Percentiles rank a stretch among this genome's conserved stretches.
Conservation (phyloP, 495 filamentous ascomycete species). For the Sordaria brevicollis region DNA sequence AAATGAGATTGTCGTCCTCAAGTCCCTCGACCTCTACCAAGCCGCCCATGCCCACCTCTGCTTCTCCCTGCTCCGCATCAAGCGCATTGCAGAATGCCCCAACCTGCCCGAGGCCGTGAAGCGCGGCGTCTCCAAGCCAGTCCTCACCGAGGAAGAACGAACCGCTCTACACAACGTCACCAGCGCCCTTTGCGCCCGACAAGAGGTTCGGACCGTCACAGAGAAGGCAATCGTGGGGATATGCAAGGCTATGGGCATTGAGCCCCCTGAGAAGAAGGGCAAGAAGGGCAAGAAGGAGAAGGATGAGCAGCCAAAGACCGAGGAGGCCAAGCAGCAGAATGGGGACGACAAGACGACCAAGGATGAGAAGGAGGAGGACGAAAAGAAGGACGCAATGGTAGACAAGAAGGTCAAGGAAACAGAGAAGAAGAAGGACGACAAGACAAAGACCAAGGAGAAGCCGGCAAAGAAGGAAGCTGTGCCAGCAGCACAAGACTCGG, state of each 20-base stretch:
- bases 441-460: conserved; percentile 11
- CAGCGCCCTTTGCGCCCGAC: conserved; percentile 69
- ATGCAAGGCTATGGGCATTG: conserved; percentile 48
- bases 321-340: conserved; percentile 6
- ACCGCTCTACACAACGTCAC: conserved; percentile 57
- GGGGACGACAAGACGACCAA: neutral
- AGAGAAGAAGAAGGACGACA: conserved; percentile 7
- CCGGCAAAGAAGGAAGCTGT: conserved; percentile 5
- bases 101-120: conserved; percentile 40
- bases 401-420: conserved; percentile 10
- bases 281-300: conserved; percentile 9
- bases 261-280: conserved; percentile 33
- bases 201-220: conserved; percentile 59
- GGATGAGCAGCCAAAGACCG: neutral
- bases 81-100: conserved; percentile 48
- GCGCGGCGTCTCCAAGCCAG: conserved; percentile 34
- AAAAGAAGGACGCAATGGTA: conserved; percentile 7
- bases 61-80: conserved; percentile 65
- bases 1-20: conserved; percentile 64
- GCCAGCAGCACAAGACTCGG: neutral
- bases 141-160: conserved; percentile 37
- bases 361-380: conserved; percentile 3
- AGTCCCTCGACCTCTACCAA: conserved; percentile 55
- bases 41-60: conserved; percentile 61
- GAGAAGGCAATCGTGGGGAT: conserved; percentile 52